These are phyloP conservation scores for Daldinia loculata DNA, from an alignment of 495 filamentous ascomycete species.

Conservation along the genomic window DNA sequence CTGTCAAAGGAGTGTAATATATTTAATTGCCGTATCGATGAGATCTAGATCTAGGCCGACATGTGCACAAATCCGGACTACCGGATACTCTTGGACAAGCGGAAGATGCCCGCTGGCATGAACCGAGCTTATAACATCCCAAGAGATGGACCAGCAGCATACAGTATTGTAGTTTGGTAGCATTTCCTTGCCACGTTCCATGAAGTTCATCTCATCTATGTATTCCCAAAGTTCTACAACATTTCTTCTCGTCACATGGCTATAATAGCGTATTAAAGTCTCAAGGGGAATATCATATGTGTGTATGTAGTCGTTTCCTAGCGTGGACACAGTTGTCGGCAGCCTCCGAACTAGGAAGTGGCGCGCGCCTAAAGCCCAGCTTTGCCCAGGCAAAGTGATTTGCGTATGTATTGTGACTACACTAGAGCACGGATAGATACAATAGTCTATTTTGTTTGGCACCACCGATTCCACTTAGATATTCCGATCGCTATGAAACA, in stretches of 20 bases:
- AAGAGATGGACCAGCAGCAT: background rate
- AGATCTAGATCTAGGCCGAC: conserved; percentile 16
- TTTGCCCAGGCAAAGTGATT: background rate
- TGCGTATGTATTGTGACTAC: background rate
- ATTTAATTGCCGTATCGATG: conserved; percentile 18
- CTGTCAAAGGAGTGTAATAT: conserved; percentile 15
- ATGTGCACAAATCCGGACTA: conserved; percentile 15
- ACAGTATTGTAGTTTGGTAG: conserved; percentile 1
- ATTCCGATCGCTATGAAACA: background rate
- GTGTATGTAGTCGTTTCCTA: background rate
- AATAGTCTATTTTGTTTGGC: background rate
- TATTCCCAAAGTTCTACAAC: background rate
- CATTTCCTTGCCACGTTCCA: conserved; percentile 16
- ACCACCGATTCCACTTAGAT: background rate
- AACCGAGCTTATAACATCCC: background rate
- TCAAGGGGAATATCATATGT: background rate
- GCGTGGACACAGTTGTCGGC: conserved; percentile 18
- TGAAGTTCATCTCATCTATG: background rate
- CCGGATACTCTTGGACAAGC: conserved; percentile 10
- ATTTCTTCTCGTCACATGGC: conserved; percentile 20
- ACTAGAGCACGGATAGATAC: background rate
- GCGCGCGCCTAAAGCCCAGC: conserved; percentile 1
- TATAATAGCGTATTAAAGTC: conserved; percentile 2
- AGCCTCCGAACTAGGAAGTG: conserved; percentile 19
- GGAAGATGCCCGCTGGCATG: conserved; percentile 2